phyloP scores from a whole-genome alignment of 441 rosid genomes.

The Adansonia gregorii region DNA sequence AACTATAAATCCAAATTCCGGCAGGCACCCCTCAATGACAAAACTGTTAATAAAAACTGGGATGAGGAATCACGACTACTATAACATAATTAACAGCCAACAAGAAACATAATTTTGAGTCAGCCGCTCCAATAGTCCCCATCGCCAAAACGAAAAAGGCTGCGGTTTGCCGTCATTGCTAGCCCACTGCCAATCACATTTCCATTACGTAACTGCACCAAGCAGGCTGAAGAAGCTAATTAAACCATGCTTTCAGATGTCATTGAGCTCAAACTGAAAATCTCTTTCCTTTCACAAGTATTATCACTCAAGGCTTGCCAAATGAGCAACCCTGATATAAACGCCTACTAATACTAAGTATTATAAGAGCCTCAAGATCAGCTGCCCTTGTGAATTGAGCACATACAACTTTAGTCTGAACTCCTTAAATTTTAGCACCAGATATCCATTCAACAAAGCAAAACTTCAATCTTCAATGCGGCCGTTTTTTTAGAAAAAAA shows the following conservation, averaged over 20 bases:
- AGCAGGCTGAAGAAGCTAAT: constrained; percentile 3
- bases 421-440: not conserved
- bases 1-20: not conserved
- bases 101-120: constrained; percentile 9
- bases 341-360: not conserved
- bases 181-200: not conserved
- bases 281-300: not conserved
- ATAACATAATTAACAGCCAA: not conserved
- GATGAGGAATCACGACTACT: not conserved
- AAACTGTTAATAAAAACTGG: not conserved
- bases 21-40: not conserved
- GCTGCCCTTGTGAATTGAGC: not conserved
- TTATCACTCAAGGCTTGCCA: not conserved
- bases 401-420: not conserved
- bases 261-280: constrained; percentile 2
- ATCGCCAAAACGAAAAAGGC: not conserved
- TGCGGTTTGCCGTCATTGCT: not conserved
- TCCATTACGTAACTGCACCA: not conserved
- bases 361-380: not conserved
- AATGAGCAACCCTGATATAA: not conserved
- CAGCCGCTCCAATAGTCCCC: not conserved
- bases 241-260: not conserved
- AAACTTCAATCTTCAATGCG: not conserved
- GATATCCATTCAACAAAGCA: not conserved
- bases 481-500: not conserved